Base-by-base conservation (phyloP, 2,329 filamentous ascomycete species). In the Mycosphaerella sp. region DNA sequence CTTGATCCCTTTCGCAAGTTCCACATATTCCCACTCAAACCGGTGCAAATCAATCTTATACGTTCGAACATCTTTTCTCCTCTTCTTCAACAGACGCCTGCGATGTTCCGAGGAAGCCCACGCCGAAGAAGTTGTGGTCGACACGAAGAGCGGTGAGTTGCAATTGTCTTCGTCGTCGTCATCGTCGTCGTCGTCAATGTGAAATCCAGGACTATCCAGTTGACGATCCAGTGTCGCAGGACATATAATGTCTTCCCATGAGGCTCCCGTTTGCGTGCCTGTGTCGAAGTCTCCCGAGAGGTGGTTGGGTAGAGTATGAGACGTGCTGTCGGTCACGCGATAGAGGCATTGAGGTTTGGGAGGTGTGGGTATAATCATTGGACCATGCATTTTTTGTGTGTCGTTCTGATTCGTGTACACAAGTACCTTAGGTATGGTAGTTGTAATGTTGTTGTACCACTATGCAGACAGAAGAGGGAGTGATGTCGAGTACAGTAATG, bases 251-350 rank as follows among this genome's bases (percentile, higher is more conserved):
- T 49, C 41, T 39, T 34, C 49, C 48, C 53, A 50, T 40, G 53
- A 37, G 47, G 41, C 44, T 42, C 53, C 49, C 17, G 45, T 55
- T 17, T 52, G 45, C 7, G 41, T 49, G 7, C 46, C 46, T 5
- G 53, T 52, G 34, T 55, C 53, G 34, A 55, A 55, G 39, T 49
- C 42, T n/a, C 49, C 49, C 14, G 45, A 49, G 10, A n/a, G 6
- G 3, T 10, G 13, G 42, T 48, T 41, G 30, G 48, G 16, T 4
- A 43, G 41, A 36, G 49, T 55, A 7, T 52, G 37, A 16, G 49
- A 52, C 6, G 53, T 55, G 45, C 28, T 43, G 39, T 55, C 53
- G 2, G 53, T 55, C n/a, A 55, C 53, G 16, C 53, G 53, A 14
- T 49, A 56, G 43, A 56, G 44, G 43, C n/a, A 49, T 10, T 17